Evolutionary conservation across 1,139 yeast genomes (phyloP), one percentile per base, ranked within the genome.

Genomic region (Kodamaea arcana): DNA sequence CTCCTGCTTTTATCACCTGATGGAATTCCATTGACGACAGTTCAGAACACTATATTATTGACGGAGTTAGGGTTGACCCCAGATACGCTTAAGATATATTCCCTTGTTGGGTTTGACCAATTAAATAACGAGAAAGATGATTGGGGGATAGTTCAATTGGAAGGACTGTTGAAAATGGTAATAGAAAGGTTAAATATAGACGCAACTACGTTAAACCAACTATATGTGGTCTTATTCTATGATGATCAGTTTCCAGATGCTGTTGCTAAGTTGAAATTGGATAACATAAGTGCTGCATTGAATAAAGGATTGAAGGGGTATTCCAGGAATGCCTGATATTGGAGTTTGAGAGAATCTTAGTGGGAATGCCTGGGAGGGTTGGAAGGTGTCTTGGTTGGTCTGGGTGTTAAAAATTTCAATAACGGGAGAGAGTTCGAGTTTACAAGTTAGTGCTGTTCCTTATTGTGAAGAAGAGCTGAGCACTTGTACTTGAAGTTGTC

Each of bases 71-170:
- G 40, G 14, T 44, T 59, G 16, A 47, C 60, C 11, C 60, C 66
- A 4, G 77, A 73, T 37, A 63, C 61, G 35, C 53, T 74, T 23
- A 66, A 66, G 40, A 70, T 75, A 10, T 60, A 69, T 42, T 62
- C 75, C n/a, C 52, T 75, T 24, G 48, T 72, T 34, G 74, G 72
- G 2, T 56, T 64, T 36, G 65, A 61, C 32, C 57, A 60, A 30
- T 60, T 67, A 51, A 50, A 52, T 11, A 21, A 31, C 46, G 35
- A 41, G 39, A 11, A 40, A 4, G 48, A 45, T 6, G 37, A 36
- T 8, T 68, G 75, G 74, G 55, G 55, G 7, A 46, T 59, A 4
- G 42, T 67, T 35, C 61, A 63, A 31, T 45, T 68, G 30, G 69
- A 65, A 33, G 43, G 45, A n/a, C 48, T 50, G 9, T 39, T 62